Evolutionary conservation across 73 alveolate genomes (phyloP), one percentile per base, ranked within the genome.

Genomic region (Paramecium caudatum): DNA sequence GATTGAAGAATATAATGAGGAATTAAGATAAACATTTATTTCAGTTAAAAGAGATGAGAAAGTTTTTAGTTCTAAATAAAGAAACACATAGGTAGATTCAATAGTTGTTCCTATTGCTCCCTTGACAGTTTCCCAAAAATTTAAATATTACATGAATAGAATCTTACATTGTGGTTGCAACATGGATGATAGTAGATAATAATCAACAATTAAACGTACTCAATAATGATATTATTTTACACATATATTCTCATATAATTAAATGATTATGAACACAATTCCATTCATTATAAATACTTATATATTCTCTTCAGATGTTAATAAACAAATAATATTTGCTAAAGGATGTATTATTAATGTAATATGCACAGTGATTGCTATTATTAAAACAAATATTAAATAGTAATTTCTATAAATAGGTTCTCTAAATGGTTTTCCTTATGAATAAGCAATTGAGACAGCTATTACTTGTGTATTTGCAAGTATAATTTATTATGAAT

Each of bases 351-450:
- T 55, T 10, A 23, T 55, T 5, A 55, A 43, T 43, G 12, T 12
- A 1, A 55, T 5, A 55, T 55, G 80, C 80, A 55, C 80, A 23
- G 10, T 17, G 2, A 55, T 23, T 55, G 46, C 80, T 27, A 55
- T 21, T 13, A 55, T 27, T 12, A 55, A 55, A 23, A 55, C 43
- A 23, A 68, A 30, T 13, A 68, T 25, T 4, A 68, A 43, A 68
- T 4, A 68, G 15, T n/a, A 68, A n/a, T 68, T 68, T 68, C 17
- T 68, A 36, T 34, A 68, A 4, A 68, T n/a, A 17, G 47, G 50
- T 34, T 68, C 33, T 74, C 88, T 37, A 13, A 74, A 74, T 2
- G 88, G 88, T 43, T 37, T 37, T 3, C 88, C 88, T 74, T 74
- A 16, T 1, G 69, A 27, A 37, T 27, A 74, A 2, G 88, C 88